phyloP scores from a whole-genome alignment of 1,284 basidiomycete genomes.

The Irpex lacteus region DNA sequence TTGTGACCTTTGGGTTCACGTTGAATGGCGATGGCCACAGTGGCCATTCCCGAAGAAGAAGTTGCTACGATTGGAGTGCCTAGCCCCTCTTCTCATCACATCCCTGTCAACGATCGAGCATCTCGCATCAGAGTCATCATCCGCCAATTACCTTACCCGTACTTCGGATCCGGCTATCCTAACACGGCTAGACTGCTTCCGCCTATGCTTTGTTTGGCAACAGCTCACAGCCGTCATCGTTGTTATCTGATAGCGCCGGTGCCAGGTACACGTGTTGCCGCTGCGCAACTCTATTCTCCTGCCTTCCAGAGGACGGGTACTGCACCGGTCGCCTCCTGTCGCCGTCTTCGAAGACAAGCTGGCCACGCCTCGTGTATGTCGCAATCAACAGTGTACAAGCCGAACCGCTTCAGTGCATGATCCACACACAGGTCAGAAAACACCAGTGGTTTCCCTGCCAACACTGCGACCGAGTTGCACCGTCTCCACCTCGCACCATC shows the following conservation, averaged over 20 bases:
- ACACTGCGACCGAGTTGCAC: too few species aligned
- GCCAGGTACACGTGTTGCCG: not conserved
- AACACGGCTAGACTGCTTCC: not conserved
- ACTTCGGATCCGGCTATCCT: not conserved
- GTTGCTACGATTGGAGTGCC: conserved; percentile 1
- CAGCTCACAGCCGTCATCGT: not conserved
- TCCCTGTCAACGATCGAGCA: conserved; percentile 5
- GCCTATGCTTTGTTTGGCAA: not conserved
- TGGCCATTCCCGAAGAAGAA: conserved; percentile 4
- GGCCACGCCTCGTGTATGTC: not conserved
- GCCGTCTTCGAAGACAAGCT: not conserved
- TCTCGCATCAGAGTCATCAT: not conserved
- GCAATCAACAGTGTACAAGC: not conserved
- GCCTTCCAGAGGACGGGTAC: not conserved
- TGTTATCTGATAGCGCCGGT: not conserved
- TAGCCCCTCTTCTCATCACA: conserved; percentile 4
- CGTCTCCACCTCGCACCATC: too few species aligned
- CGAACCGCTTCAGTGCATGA: too few species aligned
- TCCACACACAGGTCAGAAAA: too few species aligned
- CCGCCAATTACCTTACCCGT: conserved; percentile 3
- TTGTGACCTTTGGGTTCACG: not conserved
- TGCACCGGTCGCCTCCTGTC: not conserved
- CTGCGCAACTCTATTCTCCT: conserved; percentile 1
- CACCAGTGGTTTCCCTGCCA: too few species aligned
- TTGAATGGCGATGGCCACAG: not conserved